A percentile compares a stretch with the other conserved stretches of the same genome.
phyloP scores from a whole-genome alignment of 129 eudicot genomes.

The Chrysanthemum lavandulifolium region DNA sequence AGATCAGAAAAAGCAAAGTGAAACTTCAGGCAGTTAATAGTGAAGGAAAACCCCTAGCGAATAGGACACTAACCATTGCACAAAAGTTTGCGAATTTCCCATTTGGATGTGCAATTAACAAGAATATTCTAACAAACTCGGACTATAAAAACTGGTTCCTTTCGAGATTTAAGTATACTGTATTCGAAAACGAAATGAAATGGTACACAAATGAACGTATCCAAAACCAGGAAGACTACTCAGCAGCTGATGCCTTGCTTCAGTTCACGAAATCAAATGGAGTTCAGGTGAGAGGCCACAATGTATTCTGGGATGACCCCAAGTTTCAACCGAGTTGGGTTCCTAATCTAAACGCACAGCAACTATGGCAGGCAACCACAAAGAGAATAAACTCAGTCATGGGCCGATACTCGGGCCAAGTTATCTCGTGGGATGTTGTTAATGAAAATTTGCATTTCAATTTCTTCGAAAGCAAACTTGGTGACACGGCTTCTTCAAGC shows the following conservation, averaged over 20 bases:
- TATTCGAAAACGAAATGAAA: slow-evolving; percentile 64
- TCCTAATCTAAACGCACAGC: slow-evolving; percentile 18
- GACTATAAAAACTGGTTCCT: slow-evolving; percentile 64
- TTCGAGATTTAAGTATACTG: slow-evolving; percentile 54
- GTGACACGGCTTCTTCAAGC: slow-evolving; percentile 27
- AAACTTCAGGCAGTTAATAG: slow-evolving; percentile 47
- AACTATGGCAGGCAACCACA: slow-evolving; percentile 26
- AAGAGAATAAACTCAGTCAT: slow-evolving; percentile 44
- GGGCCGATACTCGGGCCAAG: slow-evolving; percentile 42
- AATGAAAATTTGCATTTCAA: slow-evolving; percentile 68
- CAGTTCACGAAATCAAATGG: slow-evolving; percentile 36
- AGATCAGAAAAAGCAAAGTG: slow-evolving; percentile 50
- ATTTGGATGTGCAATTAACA: slow-evolving; percentile 57
- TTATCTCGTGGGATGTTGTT: slow-evolving; percentile 71
- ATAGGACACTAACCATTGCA: slow-evolving; percentile 33
- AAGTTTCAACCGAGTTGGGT: slow-evolving; percentile 51
- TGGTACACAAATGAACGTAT: slow-evolving; percentile 48
- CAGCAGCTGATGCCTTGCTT: slow-evolving; percentile 41
- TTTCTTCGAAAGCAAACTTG: slow-evolving; percentile 59
- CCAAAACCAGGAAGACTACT: slow-evolving; percentile 41
- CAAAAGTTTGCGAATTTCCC: slow-evolving; percentile 42
- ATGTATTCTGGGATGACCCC: slow-evolving; percentile 69
- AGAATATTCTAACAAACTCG: slow-evolving; percentile 41
- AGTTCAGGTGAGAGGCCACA: slow-evolving; percentile 64
- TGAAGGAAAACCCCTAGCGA: slow-evolving; percentile 38